Evolutionary conservation across 129 eudicot species (phyloP), one percentile per base, ranked within the genome.

Genomic region (Logfia minima): DNA sequence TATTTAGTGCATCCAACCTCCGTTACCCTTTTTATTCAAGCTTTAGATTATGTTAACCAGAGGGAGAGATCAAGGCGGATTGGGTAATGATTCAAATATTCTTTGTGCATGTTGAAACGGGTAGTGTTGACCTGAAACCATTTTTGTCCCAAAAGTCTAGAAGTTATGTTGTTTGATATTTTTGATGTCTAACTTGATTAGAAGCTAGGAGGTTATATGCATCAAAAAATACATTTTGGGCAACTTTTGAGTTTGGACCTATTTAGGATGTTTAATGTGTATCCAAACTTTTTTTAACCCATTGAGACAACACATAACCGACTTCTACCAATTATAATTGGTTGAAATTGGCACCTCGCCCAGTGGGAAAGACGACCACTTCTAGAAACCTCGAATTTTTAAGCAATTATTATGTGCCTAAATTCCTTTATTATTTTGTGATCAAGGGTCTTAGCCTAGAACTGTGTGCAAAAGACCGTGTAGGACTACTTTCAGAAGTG

Each of bases 391-490:
- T 19, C 29, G 8, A 9, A 3, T 6, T 19, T 7, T 7, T 9
- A 3, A 5, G 64, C 26, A 59, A 62, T 62, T 29, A 24, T 11
- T 64, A 17, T 29, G 9, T 16, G 2, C 18, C 29, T 67, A 35
- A n/a, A 19, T 22, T 58, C 58, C 58, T 6, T 8, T 17, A 45
- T 22, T 66, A 0, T 35, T 35, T 31, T 55, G 53, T 76, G 23
- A 39, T 84, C 58, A 81, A 93, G 98, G 98, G 98, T 61, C 75
- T 88, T 28, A 88, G 96, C 71, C 77, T 93, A 63, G 98, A 93
- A 77, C 82, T 93, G 17, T 88, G 98, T 79, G 95, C 97, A 43
- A 90, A 90, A 77, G 98, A 93, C 69, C 90, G 98, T 10, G 93
- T 93, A 7, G 98, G 98, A 14, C 75, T 90, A 53, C 90, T 93